Evolutionary conservation across 2,329 filamentous ascomycete species (phyloP), one percentile per base, ranked within the genome.

Genomic region (Arthroderma sp.): DNA sequence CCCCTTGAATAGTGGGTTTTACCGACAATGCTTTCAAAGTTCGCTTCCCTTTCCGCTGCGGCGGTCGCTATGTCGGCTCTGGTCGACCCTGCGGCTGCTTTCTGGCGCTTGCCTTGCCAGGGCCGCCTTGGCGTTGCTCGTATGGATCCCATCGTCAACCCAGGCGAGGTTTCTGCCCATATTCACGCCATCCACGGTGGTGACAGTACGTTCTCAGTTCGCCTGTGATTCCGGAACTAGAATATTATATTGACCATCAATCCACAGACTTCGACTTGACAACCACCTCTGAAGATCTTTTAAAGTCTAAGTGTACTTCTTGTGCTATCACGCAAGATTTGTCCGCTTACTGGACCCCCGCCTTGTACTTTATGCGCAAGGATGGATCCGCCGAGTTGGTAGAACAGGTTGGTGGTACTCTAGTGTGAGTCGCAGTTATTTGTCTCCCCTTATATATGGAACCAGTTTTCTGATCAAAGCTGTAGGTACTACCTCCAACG

Each of bases 21-120:
- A 29, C 5, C 11, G 30, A 43, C 43, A 9, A 47, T 47, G 48
- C 46, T 32, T 38, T 42, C 46, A 36, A 45, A 40, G 31, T 6
- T 37, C 46, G 22, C 43, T 10, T 27, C 31, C 31, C 10, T 47
- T n/a, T 43, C 46, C 37, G 48, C 38, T 29, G n/a, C 42, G 15
- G 46, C 42, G 34, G 46, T 40, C 33, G 36, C 39, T 6, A 9
- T 52, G 6, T 15, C 37, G 11, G 27, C 48, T 27, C 10, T 48
- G 36, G 36, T 38, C 22, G 49, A 51, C 29, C 50, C 56, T 37
- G 72, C 70, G 39, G 59, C 73, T 54, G 87, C 83, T 48, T 94
- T 94, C 65, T 94, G 85, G 85, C 85, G 87, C 59, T 83, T 94
- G 74, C 82, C 86, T 56, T 94, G 86, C 64, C 82, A 77, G 53